Percentiles rank a stretch among this genome's conserved stretches.
phyloP scores from a whole-genome alignment of 2,329 filamentous ascomycete genomes.

The Emydomyces testavorans region DNA sequence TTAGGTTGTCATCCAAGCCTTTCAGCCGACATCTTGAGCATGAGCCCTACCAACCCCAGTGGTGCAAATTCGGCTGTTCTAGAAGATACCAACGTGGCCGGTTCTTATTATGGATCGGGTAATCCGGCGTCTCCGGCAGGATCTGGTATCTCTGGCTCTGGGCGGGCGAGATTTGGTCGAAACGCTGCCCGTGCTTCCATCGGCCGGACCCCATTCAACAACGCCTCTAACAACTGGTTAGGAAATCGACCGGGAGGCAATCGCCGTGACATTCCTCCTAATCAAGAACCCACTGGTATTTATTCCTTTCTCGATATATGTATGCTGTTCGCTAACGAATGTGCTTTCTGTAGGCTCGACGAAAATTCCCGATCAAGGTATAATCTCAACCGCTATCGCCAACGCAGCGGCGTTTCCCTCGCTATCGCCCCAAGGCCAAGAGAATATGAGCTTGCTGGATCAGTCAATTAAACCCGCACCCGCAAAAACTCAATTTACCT shows the following conservation, averaged over 20 bases:
- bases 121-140: conserved; percentile 44
- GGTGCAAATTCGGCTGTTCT: conserved; percentile 36
- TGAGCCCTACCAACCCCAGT: conserved; percentile 45
- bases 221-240: conserved; percentile 47
- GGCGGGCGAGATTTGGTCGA: conserved; percentile 71
- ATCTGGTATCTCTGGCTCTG: conserved; percentile 70
- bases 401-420: conserved; percentile 63
- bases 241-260: conserved; percentile 39
- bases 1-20: conserved; percentile 48
- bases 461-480: conserved; percentile 54
- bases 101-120: conserved; percentile 47
- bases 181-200: conserved; percentile 37
- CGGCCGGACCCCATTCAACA: conserved; percentile 50
- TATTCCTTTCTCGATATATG: conserved; percentile 7
- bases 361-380: conserved; percentile 52
- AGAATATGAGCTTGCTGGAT: conserved; percentile 67
- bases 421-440: conserved; percentile 51
- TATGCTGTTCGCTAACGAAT: conserved; percentile 5
- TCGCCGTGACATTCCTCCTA: conserved; percentile 26
- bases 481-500: conserved; percentile 83
- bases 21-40: conserved; percentile 52
- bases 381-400: conserved; percentile 85
- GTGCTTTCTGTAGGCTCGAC: conserved; percentile 26
- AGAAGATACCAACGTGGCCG: conserved; percentile 37
- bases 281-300: conserved; percentile 20